Base-by-base conservation (phyloP, 371 early-diverging fungal species). In the Chytridium lagenaria region DNA sequence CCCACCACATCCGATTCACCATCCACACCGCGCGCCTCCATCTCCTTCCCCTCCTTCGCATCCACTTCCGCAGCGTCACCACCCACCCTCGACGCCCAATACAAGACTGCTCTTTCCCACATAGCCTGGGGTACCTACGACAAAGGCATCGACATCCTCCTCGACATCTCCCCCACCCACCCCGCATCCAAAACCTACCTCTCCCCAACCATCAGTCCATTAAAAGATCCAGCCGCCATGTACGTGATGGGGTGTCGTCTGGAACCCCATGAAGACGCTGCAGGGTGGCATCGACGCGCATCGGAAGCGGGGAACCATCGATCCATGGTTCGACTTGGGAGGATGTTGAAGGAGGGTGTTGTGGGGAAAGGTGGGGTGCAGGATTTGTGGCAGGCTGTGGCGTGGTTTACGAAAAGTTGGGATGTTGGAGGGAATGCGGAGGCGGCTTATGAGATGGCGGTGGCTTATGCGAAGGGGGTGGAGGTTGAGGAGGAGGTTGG, bases 321-420 rank as follows among this genome's bases (percentile, higher is more conserved):
- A n/a, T 5, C 66, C 5, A 66, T 66, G 66, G 49, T 49, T 3
- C 2, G 30, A 28, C 33, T 39, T 2, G 66, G 40, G 16, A 66
- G 40, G 44, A 12, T 66, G 30, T 28, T 66, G 39, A n/a, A n/a
- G n/a, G n/a, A n/a, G n/a, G n/a, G n/a, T n/a, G n/a, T 28, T 5
- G 44, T 2, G 30, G 15, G 7, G 39, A 10, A 19, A 23, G 49
- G 49, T 5, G 39, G 44, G 66, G 44, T 15, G 49, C 3, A 12
- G 68, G 68, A 68, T 68, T 40, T 2, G 23, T 68, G 68, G 68
- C 68, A 68, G 52, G 68, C 68, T 2, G 52, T 68, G 2, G 68
- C 36, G 23, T 52, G 50, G 68, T 68, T 22, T 36, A 51, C 37
- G 30, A 49, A 30, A 51, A 49, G 49, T 19, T 68, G 68, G 68